Percentiles rank a stretch among this genome's conserved stretches.
Evolutionary conservation across 1,284 basidiomycete species (phyloP).

Genomic region (Puccinia brachypodii): DNA sequence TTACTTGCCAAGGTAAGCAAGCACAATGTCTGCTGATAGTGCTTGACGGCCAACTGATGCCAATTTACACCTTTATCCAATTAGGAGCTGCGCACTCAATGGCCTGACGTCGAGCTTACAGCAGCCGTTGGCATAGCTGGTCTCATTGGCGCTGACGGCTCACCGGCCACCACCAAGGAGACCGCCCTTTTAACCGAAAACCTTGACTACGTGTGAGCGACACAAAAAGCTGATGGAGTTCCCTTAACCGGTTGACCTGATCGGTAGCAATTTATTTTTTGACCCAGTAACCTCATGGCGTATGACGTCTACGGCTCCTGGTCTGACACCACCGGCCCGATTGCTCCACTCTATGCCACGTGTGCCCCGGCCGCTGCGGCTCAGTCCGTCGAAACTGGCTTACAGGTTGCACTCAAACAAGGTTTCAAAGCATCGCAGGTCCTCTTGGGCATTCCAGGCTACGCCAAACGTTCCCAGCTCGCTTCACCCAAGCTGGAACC

Average conservation of each 20-base stretch:
- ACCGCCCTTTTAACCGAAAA: neutral
- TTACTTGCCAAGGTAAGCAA: conserved; percentile 1
- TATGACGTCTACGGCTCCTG: conserved; percentile 37
- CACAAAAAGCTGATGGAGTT: no score
- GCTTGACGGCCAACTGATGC: neutral
- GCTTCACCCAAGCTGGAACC: neutral
- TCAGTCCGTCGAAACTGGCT: conserved; percentile 19
- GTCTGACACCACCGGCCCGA: conserved; percentile 12
- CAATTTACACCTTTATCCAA: neutral
- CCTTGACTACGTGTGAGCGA: conserved; percentile 24
- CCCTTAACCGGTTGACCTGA: neutral
- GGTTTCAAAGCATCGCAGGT: conserved; percentile 38
- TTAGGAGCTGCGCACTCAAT: conserved; percentile 34
- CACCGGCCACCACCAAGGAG: neutral
- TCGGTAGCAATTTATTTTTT: neutral
- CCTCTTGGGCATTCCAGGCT: conserved; percentile 33
- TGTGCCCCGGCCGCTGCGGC: neutral
- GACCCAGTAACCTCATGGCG: conserved; percentile 35
- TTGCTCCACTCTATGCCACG: neutral
- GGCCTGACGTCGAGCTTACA: conserved; percentile 19
- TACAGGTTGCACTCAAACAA: neutral
- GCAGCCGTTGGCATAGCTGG: conserved; percentile 5
- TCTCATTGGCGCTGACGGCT: conserved; percentile 17
- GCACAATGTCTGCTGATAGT: no score
- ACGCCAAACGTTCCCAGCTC: conserved; percentile 23